Conservation (phyloP, 345 rosid genomes). For the Punica granatum region DNA sequence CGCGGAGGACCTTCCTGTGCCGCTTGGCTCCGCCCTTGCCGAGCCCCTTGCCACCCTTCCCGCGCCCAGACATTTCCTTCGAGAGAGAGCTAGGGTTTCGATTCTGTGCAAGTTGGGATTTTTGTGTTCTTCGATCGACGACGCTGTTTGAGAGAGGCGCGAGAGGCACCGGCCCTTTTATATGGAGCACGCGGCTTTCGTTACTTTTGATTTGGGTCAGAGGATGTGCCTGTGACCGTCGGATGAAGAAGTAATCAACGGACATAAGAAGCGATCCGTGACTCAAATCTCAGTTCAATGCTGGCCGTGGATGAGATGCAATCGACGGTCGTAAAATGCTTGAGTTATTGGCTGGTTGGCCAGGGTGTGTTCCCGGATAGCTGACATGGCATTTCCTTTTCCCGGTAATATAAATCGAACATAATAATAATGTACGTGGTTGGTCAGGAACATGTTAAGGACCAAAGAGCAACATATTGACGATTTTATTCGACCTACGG, state of each 20-base stretch:
- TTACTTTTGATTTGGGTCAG: too few species aligned
- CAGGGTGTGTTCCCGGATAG: not conserved
- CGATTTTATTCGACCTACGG: too few species aligned
- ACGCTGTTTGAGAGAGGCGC: too few species aligned
- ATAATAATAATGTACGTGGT: too few species aligned
- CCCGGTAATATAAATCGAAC: too few species aligned
- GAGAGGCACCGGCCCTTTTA: too few species aligned
- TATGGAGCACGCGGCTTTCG: too few species aligned
- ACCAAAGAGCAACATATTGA: too few species aligned
- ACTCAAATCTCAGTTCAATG: not conserved
- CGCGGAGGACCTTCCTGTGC: slow-evolving; percentile 13
- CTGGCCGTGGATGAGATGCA: not conserved
- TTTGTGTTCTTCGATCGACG: too few species aligned
- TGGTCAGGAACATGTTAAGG: too few species aligned
- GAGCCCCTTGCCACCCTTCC: slow-evolving; percentile 13
- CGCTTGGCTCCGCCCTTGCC: slow-evolving; percentile 13
- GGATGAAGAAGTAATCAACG: not conserved
- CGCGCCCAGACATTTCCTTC: slow-evolving; percentile 10
- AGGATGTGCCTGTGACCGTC: too few species aligned
- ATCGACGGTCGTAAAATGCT: not conserved
- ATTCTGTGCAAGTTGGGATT: too few species aligned
- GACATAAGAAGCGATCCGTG: not conserved
- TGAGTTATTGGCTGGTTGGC: not conserved
- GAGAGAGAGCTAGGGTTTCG: not conserved
- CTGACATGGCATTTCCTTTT: not conserved